Conservation (phyloP, 345 rosid species). For the Cardiospermum halicacabum region DNA sequence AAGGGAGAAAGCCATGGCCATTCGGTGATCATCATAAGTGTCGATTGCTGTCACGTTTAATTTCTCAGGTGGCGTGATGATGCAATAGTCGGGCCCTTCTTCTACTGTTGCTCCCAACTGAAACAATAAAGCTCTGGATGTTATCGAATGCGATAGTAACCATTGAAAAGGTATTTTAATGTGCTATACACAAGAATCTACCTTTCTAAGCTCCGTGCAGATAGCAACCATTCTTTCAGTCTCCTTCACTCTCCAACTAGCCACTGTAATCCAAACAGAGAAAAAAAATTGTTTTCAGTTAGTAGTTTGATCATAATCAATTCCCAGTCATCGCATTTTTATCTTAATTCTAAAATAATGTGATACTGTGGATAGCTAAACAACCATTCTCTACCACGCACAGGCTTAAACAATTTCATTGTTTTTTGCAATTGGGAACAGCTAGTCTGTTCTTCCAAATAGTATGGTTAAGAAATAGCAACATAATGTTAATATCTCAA, state of each 20-base stretch:
- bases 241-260: slow-evolving; percentile 99
- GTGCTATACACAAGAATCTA: slow-evolving; percentile 11
- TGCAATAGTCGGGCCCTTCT: slow-evolving; percentile 93
- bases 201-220: slow-evolving; percentile 96
- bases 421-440: not conserved
- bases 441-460: not conserved
- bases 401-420: not conserved
- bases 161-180: not conserved
- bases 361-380: not conserved
- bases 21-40: slow-evolving; percentile 94
- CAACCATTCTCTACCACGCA: not conserved
- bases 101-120: slow-evolving; percentile 98
- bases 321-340: not conserved
- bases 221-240: slow-evolving; percentile 95
- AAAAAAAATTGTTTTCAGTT: not conserved
- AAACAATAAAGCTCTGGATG: slow-evolving; percentile 4
- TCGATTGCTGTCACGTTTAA: slow-evolving; percentile 67
- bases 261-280: slow-evolving; percentile 48
- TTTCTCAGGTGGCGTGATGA: slow-evolving; percentile 91
- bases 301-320: not conserved
- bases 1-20: slow-evolving; percentile 99
- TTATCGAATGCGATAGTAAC: not conserved
- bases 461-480: not conserved
- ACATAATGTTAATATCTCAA: not conserved
- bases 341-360: not conserved